Base-by-base conservation (phyloP, 495 filamentous ascomycete species). In the Zalerion maritima region DNA sequence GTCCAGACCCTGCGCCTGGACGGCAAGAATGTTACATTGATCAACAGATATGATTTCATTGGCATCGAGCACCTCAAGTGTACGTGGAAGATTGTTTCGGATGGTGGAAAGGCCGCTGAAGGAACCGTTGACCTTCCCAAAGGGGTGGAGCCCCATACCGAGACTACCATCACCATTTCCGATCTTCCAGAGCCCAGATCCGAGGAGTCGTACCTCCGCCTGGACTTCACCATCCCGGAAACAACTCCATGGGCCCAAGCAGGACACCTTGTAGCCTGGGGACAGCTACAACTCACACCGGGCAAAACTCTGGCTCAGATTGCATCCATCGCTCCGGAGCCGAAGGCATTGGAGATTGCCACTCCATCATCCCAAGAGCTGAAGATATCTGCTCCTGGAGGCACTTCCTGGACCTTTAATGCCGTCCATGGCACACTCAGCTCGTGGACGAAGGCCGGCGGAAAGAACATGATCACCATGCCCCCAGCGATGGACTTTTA, bases 41-140 rank as follows among this genome's bases (percentile, higher is more conserved):
- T 62, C 24, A 72, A 69, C 27, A 53, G 66, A 15, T 71, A 72
- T 35, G 62, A 68, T 33, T 69, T 70, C 29, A 35, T 55, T 14
- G 56, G 42, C 6, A 51, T 74, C 6, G 60, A 63, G 34, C 62
- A 68, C 21, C 44, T 72, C 17, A 45, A 43, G 26, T 62, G 49
- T 24, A 37, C 49, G 12, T 70, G 60, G 56, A 47, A 48, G 15
- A 31, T 69, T 14, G 51, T 67, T 16, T 42, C 49, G 10, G 57
- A 58, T 12, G 47, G 47, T 9, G 34, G 42, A 0, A 45, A 42
- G 6, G 41, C 40, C 9, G 27, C 42, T 9, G 42, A 41, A 9
- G 32, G 49, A 5, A 38, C 49, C 8, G 32, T 61, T 6, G 20
- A 36, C 0, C 47, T 66, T 15, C 61, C 60, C 5, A 29, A 39